phyloP scores from a whole-genome alignment of 768 basidiomycete species.

The Lanmaoa pseudosensibilis region DNA sequence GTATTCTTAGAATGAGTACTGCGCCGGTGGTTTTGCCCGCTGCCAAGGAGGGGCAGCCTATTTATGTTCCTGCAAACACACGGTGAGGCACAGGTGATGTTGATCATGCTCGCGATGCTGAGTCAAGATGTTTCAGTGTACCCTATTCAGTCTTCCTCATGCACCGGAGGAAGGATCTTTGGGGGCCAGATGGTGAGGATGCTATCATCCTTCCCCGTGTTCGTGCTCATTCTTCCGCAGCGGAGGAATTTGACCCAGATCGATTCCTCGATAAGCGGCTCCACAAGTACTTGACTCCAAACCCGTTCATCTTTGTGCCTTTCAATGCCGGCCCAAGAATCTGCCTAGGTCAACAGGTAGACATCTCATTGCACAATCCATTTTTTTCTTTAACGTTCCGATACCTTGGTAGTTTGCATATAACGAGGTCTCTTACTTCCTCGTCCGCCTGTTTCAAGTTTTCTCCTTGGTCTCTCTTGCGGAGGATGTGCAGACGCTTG shows the following conservation, averaged over 20 bases:
- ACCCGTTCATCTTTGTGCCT: conserved; percentile 51
- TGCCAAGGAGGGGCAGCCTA: conserved; percentile 24
- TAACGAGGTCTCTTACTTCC: conserved; percentile 61
- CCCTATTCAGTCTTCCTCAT: conserved; percentile 52
- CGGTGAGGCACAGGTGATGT: conserved; percentile 15
- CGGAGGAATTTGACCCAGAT: conserved; percentile 61
- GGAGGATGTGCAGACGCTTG: conserved; percentile 43
- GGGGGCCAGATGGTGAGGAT: conserved; percentile 62
- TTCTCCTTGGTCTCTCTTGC: conserved; percentile 49
- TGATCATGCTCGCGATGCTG: neutral
- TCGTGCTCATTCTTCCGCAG: conserved; percentile 28
- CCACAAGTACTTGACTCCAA: conserved; percentile 51
- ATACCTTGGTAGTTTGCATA: conserved; percentile 54
- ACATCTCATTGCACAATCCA: neutral
- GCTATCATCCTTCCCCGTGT: neutral
- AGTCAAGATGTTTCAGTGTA: conserved; percentile 27
- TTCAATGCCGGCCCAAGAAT: conserved; percentile 43
- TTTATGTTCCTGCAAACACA: conserved; percentile 36
- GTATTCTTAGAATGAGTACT: conserved; percentile 20
- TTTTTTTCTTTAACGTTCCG: neutral
- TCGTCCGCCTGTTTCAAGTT: conserved; percentile 56
- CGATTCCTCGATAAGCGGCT: conserved; percentile 63
- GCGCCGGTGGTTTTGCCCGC: conserved; percentile 26
- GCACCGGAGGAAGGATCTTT: conserved; percentile 62
- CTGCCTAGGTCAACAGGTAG: conserved; percentile 39